Conservation (phyloP, 208 protist species). For the Entamoeba histolytica region DNA sequence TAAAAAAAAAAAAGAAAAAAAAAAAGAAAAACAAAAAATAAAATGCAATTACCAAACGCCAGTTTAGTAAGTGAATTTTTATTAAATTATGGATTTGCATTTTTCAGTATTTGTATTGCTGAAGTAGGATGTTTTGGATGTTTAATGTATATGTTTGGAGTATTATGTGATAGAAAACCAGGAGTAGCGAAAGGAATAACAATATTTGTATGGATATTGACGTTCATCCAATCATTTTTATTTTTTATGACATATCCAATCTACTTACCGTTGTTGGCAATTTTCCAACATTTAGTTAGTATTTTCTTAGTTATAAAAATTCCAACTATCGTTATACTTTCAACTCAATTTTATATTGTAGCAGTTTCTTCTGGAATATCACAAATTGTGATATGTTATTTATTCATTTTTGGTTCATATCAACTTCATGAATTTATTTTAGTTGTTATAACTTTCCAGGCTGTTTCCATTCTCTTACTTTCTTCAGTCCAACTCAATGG, state of each 20-base stretch:
- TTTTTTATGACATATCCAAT: neutral
- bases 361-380: neutral
- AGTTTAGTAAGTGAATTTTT: neutral
- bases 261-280: neutral
- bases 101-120: neutral
- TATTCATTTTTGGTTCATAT: neutral
- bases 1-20: too few relatives aligned
- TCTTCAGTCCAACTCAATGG: neutral
- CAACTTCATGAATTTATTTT: neutral
- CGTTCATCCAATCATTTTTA: neutral
- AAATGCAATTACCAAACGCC: neutral
- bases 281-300: neutral
- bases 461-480: neutral
- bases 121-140: neutral
- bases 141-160: neutral
- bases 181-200: neutral
- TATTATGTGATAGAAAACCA: neutral
- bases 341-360: neutral
- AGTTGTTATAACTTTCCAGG: neutral
- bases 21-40: neutral
- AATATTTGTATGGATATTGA: neutral
- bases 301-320: neutral
- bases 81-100: neutral
- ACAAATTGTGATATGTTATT: neutral
- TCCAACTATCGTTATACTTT: neutral